Evolutionary conservation across 75 land plant species (phyloP), one percentile per base, ranked within the genome.

Genomic region (Adiantum capillusveneris): DNA sequence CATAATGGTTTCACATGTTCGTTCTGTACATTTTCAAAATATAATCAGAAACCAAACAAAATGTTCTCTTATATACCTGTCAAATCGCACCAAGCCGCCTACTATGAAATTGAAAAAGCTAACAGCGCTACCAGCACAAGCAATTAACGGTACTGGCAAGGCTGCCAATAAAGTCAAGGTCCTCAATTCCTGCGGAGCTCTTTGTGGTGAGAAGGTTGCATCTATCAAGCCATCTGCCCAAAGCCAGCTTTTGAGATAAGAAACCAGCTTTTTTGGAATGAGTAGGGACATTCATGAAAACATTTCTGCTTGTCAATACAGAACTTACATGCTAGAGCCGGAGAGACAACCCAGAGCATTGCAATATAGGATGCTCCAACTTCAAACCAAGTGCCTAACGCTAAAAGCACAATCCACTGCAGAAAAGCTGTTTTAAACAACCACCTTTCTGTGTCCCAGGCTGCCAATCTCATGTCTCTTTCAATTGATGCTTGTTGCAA

Each of bases 311-410:
- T 6, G 13, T 7, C 11, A 46, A 53, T 1, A 25, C 25, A 7
- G 57, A 48, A 77, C 88, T 79, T 79, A 90, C 96, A 95, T n/a
- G 91, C 79, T 57, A 94, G 79, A 49, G 91, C 70, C 48, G 99
- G 99, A 30, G 81, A 75, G 53, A 82, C 81, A 7, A 90, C 71
- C 99, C 96, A 95, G 36, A 76, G 43, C 57, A 95, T 79, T 37
- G 99, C 85, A 46, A 95, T 37, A 67, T 81, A 95, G 17, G 99
- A 75, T 48, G 96, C 75, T 17, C 96, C 99, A 62, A 75, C 74
- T 46, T 80, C 79, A 53, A 61, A 73, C 57, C 75, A 78, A 27
- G 74, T 84, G 29, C 81, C 85, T 6, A 82, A 0, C 9, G 74
- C 60, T 39, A 90, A 77, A 64, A 90, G 69, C 62, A 82, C 20